A percentile compares a stretch with the other conserved stretches of the same genome.
Evolutionary conservation across 352 stramenopile species (phyloP).

Genomic region (Phytophthora citrophthora): DNA sequence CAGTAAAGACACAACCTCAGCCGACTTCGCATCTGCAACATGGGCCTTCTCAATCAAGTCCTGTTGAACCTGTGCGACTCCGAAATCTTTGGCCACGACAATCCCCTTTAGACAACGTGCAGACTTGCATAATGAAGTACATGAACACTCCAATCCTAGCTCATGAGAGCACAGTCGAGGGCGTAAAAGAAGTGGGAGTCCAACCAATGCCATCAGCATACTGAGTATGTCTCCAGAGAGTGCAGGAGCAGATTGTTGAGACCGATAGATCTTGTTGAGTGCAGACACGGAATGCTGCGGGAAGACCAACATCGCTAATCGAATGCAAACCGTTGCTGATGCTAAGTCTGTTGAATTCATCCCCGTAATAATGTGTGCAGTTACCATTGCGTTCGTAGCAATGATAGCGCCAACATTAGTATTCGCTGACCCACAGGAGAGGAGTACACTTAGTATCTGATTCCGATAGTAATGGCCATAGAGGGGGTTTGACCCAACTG

Average conservation of each 20-base stretch:
- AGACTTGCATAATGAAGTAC: conserved; percentile 65
- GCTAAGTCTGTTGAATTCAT: conserved; percentile 70
- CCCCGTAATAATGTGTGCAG: conserved; percentile 63
- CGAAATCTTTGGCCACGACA: conserved; percentile 33
- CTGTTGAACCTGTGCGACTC: conserved; percentile 37
- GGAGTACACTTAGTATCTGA: conserved; percentile 78
- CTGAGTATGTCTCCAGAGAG: conserved; percentile 49
- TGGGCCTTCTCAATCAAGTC: conserved; percentile 56
- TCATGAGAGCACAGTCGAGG: conserved; percentile 84
- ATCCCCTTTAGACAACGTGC: conserved; percentile 73
- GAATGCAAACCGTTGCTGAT: conserved; percentile 78
- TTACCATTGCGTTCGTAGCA: conserved; percentile 58
- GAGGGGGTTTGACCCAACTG: conserved; percentile 4
- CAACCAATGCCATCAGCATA: conserved; percentile 73
- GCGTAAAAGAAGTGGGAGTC: conserved; percentile 63
- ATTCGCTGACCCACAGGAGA: conserved; percentile 72
- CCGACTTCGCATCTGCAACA: conserved; percentile 58
- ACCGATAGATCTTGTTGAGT: conserved; percentile 72
- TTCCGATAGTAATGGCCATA: conserved; percentile 77
- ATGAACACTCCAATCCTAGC: conserved; percentile 76
- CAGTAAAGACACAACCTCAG: conserved; percentile 69
- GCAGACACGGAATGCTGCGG: conserved; percentile 76
- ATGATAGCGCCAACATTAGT: conserved; percentile 69
- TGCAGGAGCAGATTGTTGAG: conserved; percentile 29
- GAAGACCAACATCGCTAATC: conserved; percentile 86